Evolutionary conservation across 495 filamentous ascomycete genomes (phyloP).

Genomic region (Daldinia caldariorum): DNA sequence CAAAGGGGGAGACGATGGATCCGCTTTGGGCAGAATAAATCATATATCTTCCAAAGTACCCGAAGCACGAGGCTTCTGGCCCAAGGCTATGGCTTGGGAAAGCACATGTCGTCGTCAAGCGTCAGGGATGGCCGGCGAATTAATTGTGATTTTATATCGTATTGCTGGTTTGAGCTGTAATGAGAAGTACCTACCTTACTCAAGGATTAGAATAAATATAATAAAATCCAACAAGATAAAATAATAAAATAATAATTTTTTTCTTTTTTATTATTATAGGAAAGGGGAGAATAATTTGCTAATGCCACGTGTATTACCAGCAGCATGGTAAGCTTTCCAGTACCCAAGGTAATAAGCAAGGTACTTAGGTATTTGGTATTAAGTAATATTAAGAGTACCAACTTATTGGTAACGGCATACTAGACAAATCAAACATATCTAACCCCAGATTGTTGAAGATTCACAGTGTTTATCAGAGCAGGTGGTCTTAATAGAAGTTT

Average conservation of each 20-base stretch:
- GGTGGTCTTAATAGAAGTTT: too few species aligned
- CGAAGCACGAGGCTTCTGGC: constrained; percentile 14
- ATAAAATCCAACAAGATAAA: neutral
- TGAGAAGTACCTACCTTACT: neutral
- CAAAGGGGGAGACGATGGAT: neutral
- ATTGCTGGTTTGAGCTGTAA: neutral
- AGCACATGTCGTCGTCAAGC: constrained; percentile 24
- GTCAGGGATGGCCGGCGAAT: constrained; percentile 17
- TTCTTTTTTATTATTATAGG: neutral
- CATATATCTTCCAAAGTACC: neutral
- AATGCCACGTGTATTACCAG: neutral
- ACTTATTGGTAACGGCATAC: neutral
- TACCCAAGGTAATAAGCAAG: neutral
- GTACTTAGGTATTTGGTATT: neutral
- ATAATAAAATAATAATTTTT: constrained; percentile 1
- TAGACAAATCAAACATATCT: neutral
- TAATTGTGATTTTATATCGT: neutral
- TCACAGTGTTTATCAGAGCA: too few species aligned
- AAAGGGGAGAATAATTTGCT: neutral
- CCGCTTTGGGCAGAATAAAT: constrained; percentile 4
- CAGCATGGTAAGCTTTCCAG: neutral
- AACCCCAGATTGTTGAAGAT: too few species aligned
- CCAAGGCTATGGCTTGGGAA: constrained; percentile 30
- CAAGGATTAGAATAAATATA: constrained; percentile 5
- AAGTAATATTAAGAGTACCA: constrained; percentile 1